Percentiles rank a stretch among this genome's conserved stretches.
Conservation (phyloP, 2,329 filamentous ascomycete genomes). For the Exophiala sp. region DNA sequence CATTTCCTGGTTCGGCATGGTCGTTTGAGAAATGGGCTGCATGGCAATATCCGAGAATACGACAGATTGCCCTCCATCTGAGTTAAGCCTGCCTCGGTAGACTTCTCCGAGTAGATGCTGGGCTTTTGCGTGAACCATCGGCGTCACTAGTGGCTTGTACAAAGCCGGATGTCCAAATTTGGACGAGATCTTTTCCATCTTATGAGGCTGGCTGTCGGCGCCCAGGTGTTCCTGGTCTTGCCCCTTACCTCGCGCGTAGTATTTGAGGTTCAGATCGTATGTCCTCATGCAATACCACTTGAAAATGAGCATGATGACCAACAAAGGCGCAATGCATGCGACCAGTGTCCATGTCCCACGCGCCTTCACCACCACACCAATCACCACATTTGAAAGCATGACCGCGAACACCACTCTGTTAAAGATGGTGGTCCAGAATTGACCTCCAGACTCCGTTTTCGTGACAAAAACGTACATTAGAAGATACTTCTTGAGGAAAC, state of each 20-base stretch:
- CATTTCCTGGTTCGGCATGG: conserved; percentile 44
- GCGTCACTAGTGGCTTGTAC: conserved; percentile 83
- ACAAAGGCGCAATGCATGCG: conserved; percentile 67
- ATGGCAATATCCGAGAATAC: conserved; percentile 75
- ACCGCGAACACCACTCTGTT: conserved; percentile 86
- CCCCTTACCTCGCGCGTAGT: conserved; percentile 67
- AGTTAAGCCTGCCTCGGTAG: conserved; percentile 76
- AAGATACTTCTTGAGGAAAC: conserved; percentile 90
- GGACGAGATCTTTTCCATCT: conserved; percentile 56
- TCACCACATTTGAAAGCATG: conserved; percentile 73
- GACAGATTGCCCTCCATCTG: conserved; percentile 53
- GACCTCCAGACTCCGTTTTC: conserved; percentile 91
- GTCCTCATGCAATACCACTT: conserved; percentile 75
- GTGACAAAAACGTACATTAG: conserved; percentile 93
- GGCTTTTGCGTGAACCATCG: conserved; percentile 91
- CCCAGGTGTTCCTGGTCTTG: conserved; percentile 38
- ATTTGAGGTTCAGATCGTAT: conserved; percentile 79
- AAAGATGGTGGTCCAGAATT: conserved; percentile 87
- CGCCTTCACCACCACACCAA: conserved; percentile 71
- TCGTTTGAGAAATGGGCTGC: conserved; percentile 48
- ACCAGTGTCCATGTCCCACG: conserved; percentile 65
- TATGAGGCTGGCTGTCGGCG: conserved; percentile 11
- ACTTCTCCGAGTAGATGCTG: conserved; percentile 82
- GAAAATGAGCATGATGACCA: conserved; percentile 75
- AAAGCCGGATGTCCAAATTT: conserved; percentile 86